These are phyloP conservation scores for Komagataella pastoris DNA, from an alignment of 805 yeast species.

Conservation along the genomic window DNA sequence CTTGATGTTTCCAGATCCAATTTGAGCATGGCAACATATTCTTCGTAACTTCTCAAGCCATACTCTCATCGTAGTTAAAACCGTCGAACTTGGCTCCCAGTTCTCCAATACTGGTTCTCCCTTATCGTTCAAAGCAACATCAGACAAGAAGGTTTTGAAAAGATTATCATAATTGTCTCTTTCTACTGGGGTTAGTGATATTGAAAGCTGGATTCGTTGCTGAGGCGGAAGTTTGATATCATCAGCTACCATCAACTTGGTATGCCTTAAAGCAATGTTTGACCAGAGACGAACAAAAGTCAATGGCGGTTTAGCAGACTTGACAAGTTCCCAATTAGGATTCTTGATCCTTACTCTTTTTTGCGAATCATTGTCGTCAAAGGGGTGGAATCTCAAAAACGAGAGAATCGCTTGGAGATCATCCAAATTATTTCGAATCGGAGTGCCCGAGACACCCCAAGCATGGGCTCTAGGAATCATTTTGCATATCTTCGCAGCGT, in stretches of 20 bases:
- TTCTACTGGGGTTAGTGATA: constrained; percentile 75
- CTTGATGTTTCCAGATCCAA: constrained; percentile 5
- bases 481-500: constrained; percentile 71
- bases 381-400: constrained; percentile 59
- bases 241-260: constrained; percentile 67
- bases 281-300: constrained; percentile 38
- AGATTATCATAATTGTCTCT: constrained; percentile 66
- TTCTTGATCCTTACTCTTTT: constrained; percentile 4
- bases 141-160: constrained; percentile 43
- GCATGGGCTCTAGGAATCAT: constrained; percentile 77
- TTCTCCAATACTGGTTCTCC: constrained; percentile 35
- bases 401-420: constrained; percentile 64
- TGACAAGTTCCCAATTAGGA: constrained; percentile 15
- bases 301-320: constrained; percentile 11
- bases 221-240: constrained; percentile 78
- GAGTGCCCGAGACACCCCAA: constrained; percentile 98
- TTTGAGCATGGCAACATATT: constrained; percentile 70
- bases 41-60: constrained; percentile 67
- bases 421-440: constrained; percentile 50
- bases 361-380: constrained; percentile 19
- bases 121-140: constrained; percentile 37
- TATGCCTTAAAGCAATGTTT: constrained; percentile 56
- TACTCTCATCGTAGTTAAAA: constrained; percentile 35
- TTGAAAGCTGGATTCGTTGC: constrained; percentile 48
- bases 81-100: constrained; percentile 30